Evolutionary conservation across 345 rosid genomes (phyloP).

Genomic region (Eucalyptus decipiens): DNA sequence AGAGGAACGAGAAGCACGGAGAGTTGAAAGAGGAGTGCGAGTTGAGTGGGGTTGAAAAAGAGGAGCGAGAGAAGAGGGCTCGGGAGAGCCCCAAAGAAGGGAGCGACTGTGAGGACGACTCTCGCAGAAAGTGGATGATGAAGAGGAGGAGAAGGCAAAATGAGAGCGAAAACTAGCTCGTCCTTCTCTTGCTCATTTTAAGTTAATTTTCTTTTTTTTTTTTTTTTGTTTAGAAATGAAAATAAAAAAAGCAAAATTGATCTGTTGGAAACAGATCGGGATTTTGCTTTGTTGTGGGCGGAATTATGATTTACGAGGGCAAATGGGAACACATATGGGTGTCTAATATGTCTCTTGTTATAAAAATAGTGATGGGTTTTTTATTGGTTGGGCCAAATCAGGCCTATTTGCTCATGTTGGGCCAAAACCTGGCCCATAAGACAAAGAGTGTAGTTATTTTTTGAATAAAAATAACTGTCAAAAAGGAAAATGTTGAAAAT

Average conservation of each 20-base stretch:
- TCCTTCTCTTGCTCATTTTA: not conserved
- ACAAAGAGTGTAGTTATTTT: no score
- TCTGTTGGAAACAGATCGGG: not conserved
- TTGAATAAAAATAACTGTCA: no score
- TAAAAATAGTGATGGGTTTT: no score
- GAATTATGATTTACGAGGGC: not conserved
- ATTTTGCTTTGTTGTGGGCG: not conserved
- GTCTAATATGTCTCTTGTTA: not conserved
- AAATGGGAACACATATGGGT: not conserved
- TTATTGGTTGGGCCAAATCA: no score
- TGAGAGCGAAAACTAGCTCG: not conserved
- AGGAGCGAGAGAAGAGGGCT: not conserved
- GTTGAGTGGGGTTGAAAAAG: slow-evolving; percentile 4
- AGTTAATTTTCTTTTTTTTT: not conserved
- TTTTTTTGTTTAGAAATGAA: not conserved
- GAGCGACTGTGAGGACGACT: slow-evolving; percentile 2
- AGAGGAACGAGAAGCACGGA: slow-evolving; percentile 20
- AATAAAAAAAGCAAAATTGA: not conserved
- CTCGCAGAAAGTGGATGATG: not conserved
- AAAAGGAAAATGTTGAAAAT: no score
- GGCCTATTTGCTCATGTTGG: rapidly evolving
- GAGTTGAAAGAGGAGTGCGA: slow-evolving; percentile 1
- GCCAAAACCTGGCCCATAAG: no score
- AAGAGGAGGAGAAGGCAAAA: not conserved
- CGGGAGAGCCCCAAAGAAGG: not conserved